Percentiles rank a stretch among this genome's conserved stretches.
phyloP scores from a whole-genome alignment of 257 asterid species.

The Vinca minor region DNA sequence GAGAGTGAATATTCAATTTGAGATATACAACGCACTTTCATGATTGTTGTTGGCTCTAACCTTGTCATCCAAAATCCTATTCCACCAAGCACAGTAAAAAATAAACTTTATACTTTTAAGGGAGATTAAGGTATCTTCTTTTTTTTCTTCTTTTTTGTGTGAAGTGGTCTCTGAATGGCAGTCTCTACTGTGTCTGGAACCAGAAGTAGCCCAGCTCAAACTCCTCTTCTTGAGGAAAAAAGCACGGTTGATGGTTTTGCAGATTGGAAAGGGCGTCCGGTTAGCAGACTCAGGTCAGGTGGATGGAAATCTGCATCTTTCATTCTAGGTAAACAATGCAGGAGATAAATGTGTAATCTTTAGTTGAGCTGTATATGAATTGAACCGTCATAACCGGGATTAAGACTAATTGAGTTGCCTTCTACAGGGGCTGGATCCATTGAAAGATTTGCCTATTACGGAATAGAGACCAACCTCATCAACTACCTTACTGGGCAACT shows the following conservation, averaged over 20 bases:
- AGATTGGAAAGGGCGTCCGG: background rate
- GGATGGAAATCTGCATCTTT: background rate
- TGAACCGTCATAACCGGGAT: too few relatives aligned
- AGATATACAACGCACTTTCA: too few relatives aligned
- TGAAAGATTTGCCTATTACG: too few relatives aligned
- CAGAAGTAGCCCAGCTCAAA: too few relatives aligned
- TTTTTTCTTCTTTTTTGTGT: too few relatives aligned
- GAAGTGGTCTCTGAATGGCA: background rate
- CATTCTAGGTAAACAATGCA: background rate
- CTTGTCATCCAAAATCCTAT: too few relatives aligned
- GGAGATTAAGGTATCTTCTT: too few relatives aligned
- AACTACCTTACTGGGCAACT: constrained; percentile 30
- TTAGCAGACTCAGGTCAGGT: background rate
- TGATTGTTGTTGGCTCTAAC: too few relatives aligned
- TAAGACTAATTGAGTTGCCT: too few relatives aligned
- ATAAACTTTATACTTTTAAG: too few relatives aligned
- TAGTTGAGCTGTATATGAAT: background rate
- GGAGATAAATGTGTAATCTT: background rate
- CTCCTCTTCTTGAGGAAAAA: background rate
- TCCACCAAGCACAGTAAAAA: too few relatives aligned
- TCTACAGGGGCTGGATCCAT: background rate
- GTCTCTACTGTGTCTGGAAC: background rate
- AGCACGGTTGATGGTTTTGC: background rate
- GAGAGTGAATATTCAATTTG: too few relatives aligned
- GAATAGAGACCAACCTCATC: constrained; percentile 16